phyloP scores from a whole-genome alignment of 2,329 filamentous ascomycete genomes.

The Incumbomyces delicatus region DNA sequence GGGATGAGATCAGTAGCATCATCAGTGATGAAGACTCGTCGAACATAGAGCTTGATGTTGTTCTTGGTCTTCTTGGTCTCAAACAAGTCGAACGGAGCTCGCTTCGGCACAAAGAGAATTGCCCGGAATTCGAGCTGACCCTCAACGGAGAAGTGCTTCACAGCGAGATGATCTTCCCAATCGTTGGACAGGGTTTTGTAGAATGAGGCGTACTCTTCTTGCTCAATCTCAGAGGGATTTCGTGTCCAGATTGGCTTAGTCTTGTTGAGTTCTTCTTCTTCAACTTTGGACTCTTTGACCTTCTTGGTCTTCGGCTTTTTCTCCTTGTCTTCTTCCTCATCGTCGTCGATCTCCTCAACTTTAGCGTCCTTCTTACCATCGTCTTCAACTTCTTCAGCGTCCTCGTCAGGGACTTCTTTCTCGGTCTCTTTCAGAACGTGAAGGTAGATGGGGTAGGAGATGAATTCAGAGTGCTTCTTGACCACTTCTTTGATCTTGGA shows the following conservation, averaged over 20 bases:
- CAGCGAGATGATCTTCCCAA: constrained; percentile 98
- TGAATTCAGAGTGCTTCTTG: constrained; percentile 99
- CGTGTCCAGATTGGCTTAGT: constrained; percentile 99
- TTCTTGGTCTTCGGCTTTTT: constrained; percentile 99
- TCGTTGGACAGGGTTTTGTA: constrained; percentile 99
- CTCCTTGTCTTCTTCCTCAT: constrained; percentile 72
- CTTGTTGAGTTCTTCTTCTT: constrained; percentile 99
- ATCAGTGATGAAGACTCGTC: constrained; percentile 99
- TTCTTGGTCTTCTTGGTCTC: constrained; percentile 99
- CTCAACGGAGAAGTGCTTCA: constrained; percentile 99
- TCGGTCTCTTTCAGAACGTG: constrained; percentile 99
- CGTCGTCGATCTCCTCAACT: constrained; percentile 83
- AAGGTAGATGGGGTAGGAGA: constrained; percentile 99
- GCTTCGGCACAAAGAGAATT: constrained; percentile 99
- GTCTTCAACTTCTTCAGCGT: constrained; percentile 60
- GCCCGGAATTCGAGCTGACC: constrained; percentile 99
- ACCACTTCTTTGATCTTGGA: constrained; percentile 99
- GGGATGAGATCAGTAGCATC: constrained; percentile 98
- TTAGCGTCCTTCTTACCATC: constrained; percentile 66
- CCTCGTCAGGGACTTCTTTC: constrained; percentile 96
- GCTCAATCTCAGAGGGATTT: constrained; percentile 88
- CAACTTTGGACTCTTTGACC: constrained; percentile 95
- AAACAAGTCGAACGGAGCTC: constrained; percentile 97
- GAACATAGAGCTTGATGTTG: constrained; percentile 99
- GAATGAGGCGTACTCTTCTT: constrained; percentile 97